phyloP scores from a whole-genome alignment of 805 yeast species.

The Metschnikowia shivogae region DNA sequence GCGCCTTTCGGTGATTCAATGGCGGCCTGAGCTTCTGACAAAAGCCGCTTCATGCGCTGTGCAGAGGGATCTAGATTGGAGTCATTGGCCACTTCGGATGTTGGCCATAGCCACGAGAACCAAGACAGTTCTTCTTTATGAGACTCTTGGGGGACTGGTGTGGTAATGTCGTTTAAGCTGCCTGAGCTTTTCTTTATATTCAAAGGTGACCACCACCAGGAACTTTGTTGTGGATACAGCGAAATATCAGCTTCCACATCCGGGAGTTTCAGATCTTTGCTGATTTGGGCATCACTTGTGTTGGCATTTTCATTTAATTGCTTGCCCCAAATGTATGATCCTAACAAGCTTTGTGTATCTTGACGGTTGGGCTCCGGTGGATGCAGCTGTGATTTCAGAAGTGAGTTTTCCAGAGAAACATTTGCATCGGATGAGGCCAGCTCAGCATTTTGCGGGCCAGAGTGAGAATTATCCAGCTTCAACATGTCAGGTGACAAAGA shows the following conservation, averaged over 20 bases:
- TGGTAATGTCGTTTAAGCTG: not conserved
- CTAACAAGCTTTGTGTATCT: no score
- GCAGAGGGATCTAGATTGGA: constrained; percentile 5
- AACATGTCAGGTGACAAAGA: not conserved
- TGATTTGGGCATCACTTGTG: not conserved
- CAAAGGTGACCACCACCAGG: not conserved
- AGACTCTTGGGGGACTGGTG: not conserved
- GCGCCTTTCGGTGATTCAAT: constrained; percentile 31
- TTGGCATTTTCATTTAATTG: not conserved
- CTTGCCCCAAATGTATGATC: no score
- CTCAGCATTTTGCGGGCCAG: not conserved
- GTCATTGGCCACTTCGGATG: constrained; percentile 15
- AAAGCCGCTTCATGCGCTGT: constrained; percentile 21
- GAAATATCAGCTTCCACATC: not conserved
- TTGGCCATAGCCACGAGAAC: constrained; percentile 7
- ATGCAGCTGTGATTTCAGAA: not conserved
- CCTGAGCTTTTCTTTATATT: not conserved
- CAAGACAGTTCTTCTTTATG: not conserved
- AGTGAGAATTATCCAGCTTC: not conserved
- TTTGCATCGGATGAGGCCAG: not conserved
- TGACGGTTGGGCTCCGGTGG: no score
- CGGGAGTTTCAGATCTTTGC: not conserved
- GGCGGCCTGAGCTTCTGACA: constrained; percentile 28
- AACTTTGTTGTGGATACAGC: not conserved
- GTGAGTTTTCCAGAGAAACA: not conserved